Percentiles rank a stretch among this genome's conserved stretches.
These are phyloP conservation scores for Phytophthora palmivora DNA, from an alignment of 352 stramenopile species.

Conservation along the genomic window DNA sequence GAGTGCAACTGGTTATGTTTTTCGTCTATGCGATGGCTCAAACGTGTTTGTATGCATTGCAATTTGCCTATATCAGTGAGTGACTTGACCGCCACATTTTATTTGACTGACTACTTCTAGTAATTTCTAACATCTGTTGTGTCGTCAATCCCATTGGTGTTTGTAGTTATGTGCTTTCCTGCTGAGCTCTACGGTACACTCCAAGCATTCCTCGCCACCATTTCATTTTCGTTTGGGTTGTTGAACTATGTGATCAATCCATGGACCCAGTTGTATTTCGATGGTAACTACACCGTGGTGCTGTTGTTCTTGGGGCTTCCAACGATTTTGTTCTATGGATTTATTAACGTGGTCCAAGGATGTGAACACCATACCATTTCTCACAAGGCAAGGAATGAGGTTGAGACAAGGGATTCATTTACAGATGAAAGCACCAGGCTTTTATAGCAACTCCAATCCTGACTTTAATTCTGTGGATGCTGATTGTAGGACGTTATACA, in stretches of 20 bases:
- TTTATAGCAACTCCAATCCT: conserved; percentile 43
- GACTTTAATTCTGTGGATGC: no score
- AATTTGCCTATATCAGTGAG: conserved; percentile 89
- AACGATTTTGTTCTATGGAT: conserved; percentile 70
- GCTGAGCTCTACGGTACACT: conserved; percentile 78
- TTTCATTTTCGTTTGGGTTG: conserved; percentile 74
- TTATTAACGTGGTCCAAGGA: conserved; percentile 62
- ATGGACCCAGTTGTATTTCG: conserved; percentile 74
- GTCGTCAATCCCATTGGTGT: neutral
- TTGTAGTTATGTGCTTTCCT: conserved; percentile 83
- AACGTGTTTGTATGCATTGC: conserved; percentile 78
- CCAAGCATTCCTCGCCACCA: conserved; percentile 74
- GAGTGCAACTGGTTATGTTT: conserved; percentile 70
- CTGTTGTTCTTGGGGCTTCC: conserved; percentile 60
- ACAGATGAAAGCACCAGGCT: conserved; percentile 54
- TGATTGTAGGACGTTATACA: conserved; percentile 4
- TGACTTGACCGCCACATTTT: conserved; percentile 1
- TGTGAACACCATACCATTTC: conserved; percentile 67
- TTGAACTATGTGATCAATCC: conserved; percentile 83
- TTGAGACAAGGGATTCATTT: conserved; percentile 9
- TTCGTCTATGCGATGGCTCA: conserved; percentile 81
- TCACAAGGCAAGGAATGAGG: conserved; percentile 38
- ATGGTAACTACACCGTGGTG: conserved; percentile 68
- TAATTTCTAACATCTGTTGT: conserved; percentile 2
- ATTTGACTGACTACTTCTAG: no score